phyloP scores from a whole-genome alignment of 176 grass and related monocot genomes.

The Eragrostis nindensis region DNA sequence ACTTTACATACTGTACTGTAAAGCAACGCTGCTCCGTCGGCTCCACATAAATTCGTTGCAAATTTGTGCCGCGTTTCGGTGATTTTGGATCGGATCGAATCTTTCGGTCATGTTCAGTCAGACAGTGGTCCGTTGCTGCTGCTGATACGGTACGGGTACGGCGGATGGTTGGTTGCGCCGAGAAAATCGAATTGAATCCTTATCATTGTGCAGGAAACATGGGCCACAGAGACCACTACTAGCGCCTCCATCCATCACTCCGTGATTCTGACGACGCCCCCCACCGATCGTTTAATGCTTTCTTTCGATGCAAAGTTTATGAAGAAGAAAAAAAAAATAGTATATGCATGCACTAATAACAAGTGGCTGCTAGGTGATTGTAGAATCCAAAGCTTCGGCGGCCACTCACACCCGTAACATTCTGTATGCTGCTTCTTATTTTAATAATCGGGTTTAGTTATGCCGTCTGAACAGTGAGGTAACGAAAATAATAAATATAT shows the following conservation, averaged over 20 bases:
- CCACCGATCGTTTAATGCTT: not conserved
- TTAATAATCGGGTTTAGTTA: not conserved
- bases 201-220: slow-evolving; percentile 17
- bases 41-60: not conserved
- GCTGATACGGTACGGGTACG: not conserved
- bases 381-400: not conserved
- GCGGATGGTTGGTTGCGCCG: not conserved
- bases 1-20: too few species aligned
- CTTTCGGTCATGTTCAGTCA: not conserved
- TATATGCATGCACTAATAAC: too few species aligned
- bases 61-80: not conserved
- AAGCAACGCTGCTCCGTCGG: too few species aligned
- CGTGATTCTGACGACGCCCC: too few species aligned
- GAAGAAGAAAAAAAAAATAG: not conserved
- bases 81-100: not conserved
- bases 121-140: not conserved
- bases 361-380: not conserved
- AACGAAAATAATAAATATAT: not conserved
- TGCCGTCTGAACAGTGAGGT: not conserved
- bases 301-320: not conserved
- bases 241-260: too few species aligned
- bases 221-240: slow-evolving; percentile 27
- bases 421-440: not conserved
- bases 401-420: not conserved
- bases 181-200: slow-evolving; percentile 33